phyloP scores from a whole-genome alignment of 2,329 filamentous ascomycete species.

The Sclerotinia nivalis region DNA sequence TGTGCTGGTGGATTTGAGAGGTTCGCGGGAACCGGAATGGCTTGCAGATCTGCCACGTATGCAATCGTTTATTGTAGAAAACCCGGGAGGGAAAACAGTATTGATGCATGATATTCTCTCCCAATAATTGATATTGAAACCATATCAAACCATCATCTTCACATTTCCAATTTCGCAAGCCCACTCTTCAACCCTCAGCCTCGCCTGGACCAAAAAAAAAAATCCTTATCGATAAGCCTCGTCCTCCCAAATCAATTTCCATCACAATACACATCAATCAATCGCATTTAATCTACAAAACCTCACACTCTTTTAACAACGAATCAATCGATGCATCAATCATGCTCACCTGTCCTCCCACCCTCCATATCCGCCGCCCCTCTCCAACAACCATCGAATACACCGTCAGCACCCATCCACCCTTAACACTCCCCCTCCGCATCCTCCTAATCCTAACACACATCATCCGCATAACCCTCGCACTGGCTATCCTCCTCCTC shows the following conservation, averaged over 20 bases:
- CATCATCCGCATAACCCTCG: constrained; percentile 46
- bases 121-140: background rate
- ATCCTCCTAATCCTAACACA: constrained; percentile 49
- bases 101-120: background rate
- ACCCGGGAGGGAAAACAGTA: background rate
- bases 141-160: background rate
- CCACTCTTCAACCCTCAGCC: background rate
- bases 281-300: background rate
- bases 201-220: background rate
- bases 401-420: constrained; percentile 80
- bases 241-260: background rate
- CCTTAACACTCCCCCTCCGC: constrained; percentile 50
- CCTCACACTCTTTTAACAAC: background rate
- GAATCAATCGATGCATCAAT: constrained; percentile 24
- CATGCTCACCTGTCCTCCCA: constrained; percentile 64
- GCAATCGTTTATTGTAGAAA: constrained; percentile 6
- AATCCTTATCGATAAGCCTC: constrained; percentile 20
- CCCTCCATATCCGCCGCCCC: constrained; percentile 64
- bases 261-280: background rate
- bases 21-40: constrained; percentile 5
- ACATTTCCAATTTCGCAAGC: background rate
- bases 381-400: constrained; percentile 91
- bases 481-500: constrained; percentile 48
- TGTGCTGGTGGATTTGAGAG: background rate
- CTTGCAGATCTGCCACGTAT: constrained; percentile 21